Conservation (phyloP, 140 eudicot species). For the Cichorium intybus region DNA sequence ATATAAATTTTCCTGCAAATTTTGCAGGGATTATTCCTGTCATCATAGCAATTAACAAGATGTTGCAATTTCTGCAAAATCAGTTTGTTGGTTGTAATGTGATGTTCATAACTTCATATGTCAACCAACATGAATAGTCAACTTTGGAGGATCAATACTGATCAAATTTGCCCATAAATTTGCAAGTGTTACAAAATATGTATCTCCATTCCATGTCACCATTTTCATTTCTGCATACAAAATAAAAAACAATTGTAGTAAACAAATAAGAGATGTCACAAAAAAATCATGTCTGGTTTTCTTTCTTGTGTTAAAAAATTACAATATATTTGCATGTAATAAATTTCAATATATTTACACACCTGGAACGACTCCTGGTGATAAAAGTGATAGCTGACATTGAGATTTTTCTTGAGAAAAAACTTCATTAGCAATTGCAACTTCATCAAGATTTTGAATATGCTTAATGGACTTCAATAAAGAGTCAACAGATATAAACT, state of each 20-base stretch:
- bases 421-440: slow-evolving; percentile 36
- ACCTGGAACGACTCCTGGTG: slow-evolving; percentile 61
- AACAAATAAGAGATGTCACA: neutral
- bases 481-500: slow-evolving; percentile 38
- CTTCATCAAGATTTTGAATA: slow-evolving; percentile 47
- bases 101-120: slow-evolving; percentile 7
- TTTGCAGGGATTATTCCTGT: slow-evolving; percentile 6
- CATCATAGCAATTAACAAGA: neutral
- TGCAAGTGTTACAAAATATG: slow-evolving; percentile 60
- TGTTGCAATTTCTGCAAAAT: neutral
- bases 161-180: slow-evolving; percentile 84
- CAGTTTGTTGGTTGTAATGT: neutral
- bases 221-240: slow-evolving; percentile 48
- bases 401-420: slow-evolving; percentile 36
- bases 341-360: too few relatives aligned
- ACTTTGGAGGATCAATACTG: slow-evolving; percentile 59
- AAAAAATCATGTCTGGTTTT: too few relatives aligned
- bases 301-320: too few relatives aligned
- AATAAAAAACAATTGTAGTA: neutral
- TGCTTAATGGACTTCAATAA: slow-evolving; percentile 50
- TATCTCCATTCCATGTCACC: slow-evolving; percentile 57
- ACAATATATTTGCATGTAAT: too few relatives aligned
- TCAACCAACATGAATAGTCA: slow-evolving; percentile 51
- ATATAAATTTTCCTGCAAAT: neutral
- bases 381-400: slow-evolving; percentile 63